Percentiles rank a stretch among this genome's conserved stretches.
These are phyloP conservation scores for Arachis monticola DNA, from an alignment of 331 rosid genomes.

Conservation along the genomic window DNA sequence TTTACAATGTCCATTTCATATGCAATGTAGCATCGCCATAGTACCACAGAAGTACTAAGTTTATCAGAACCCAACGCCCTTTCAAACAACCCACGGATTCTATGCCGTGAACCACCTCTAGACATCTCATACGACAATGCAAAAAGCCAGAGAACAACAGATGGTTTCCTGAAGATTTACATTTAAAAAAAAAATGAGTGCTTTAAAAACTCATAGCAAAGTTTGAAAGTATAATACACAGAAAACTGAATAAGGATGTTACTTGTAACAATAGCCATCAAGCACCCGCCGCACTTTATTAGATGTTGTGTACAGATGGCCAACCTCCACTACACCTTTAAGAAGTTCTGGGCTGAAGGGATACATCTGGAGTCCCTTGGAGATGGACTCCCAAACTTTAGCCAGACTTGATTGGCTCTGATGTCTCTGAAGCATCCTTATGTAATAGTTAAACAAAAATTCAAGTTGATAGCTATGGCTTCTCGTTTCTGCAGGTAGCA, in stretches of 20 bases:
- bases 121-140: constrained; percentile 78
- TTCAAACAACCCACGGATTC: constrained; percentile 90
- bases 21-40: constrained; percentile 87
- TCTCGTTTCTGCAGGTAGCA: constrained; percentile 74
- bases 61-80: constrained; percentile 68
- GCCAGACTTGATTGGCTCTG: constrained; percentile 54
- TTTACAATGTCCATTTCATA: constrained; percentile 64
- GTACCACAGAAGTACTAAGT: constrained; percentile 69
- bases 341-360: constrained; percentile 82
- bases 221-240: neutral
- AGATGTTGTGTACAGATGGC: constrained; percentile 71
- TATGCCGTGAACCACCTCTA: constrained; percentile 68
- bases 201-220: neutral
- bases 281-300: constrained; percentile 79
- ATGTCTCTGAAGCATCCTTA: constrained; percentile 78
- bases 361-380: constrained; percentile 81
- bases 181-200: constrained; percentile 27
- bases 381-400: constrained; percentile 75
- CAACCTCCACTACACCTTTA: constrained; percentile 63
- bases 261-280: constrained; percentile 79
- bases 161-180: constrained; percentile 73
- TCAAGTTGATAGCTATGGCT: constrained; percentile 79
- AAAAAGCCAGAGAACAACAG: constrained; percentile 79
- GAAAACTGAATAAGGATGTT: constrained; percentile 42
- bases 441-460: constrained; percentile 71